Conservation (phyloP, 139 green algal genomes). For the Gonium pectorale region DNA sequence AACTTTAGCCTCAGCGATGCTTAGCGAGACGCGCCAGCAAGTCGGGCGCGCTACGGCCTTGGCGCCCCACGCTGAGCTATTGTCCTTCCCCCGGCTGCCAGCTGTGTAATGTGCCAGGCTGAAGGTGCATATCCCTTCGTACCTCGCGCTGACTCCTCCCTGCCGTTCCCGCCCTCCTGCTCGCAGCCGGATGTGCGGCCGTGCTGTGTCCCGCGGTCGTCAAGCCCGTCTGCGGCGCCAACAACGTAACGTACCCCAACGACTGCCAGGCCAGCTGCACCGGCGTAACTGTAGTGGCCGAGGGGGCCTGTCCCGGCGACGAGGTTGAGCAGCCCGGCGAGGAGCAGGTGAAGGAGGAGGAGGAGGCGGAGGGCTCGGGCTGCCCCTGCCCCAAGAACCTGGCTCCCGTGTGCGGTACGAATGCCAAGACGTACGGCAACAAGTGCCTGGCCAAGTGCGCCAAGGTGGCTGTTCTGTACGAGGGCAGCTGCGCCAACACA, state of each 20-base stretch:
- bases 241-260: constrained; percentile 27
- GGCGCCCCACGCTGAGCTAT: too few relatives aligned
- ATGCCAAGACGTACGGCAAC: constrained; percentile 51
- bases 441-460: constrained; percentile 32
- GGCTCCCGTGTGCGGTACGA: neutral
- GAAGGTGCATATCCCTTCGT: too few relatives aligned
- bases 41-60: too few relatives aligned
- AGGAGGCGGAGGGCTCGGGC: too few relatives aligned
- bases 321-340: neutral
- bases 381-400: neutral
- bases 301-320: neutral
- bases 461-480: constrained; percentile 7
- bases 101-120: too few relatives aligned
- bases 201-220: constrained; percentile 38
- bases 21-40: too few relatives aligned
- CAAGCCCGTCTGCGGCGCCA: constrained; percentile 36
- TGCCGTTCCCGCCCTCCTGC: neutral
- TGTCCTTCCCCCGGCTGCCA: too few relatives aligned
- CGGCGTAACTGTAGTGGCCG: neutral
- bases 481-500: neutral
- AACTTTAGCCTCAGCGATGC: too few relatives aligned
- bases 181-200: neutral
- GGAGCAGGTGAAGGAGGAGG: too few relatives aligned
- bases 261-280: neutral
- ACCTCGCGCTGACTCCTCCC: too few relatives aligned